Base-by-base conservation (phyloP, 2,329 filamentous ascomycete species). In the Xylariales sp. region DNA sequence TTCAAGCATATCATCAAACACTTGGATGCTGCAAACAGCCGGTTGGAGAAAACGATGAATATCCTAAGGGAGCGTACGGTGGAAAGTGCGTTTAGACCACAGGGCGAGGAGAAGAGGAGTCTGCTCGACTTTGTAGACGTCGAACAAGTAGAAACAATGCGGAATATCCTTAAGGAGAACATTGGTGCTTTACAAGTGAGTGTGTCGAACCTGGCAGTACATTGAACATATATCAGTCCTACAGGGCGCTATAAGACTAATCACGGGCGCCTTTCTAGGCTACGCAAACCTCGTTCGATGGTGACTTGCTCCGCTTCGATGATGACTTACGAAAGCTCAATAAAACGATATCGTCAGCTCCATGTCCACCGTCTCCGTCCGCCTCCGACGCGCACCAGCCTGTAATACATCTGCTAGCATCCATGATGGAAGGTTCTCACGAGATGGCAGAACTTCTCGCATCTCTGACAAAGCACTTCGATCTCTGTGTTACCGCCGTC, bases 401-500 rank as follows among this genome's bases (percentile, higher is more conserved):
- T 1, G 70, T 82, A 32, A 65, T 74, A 3, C 64, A 71, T 4
- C 68, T 80, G 31, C 67, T 87, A n/a, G 66, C 73, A 21, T 69
- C 71, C 3, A 73, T 95, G 25, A 81, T 90, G 49, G 72, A 72
- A 11, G 82, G 91, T 51, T 90, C 90, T 0, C 82, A 86, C 47
- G 80, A 83, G 53, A 91, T 94, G 81, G 91, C 90, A 4, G 74
- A 83, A 43, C 74, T 88, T 4, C 76, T 97, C 2, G 78, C 88
- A 43, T 88, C 85, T 1, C 70, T 97, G 4, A 89, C 88, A 6
- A 79, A 77, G 19, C 91, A 97, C 64, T 96, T 95, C 59, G 91
- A 97, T 61, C 79, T 95, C 49, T 96, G 91, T 61, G 87, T 95
- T 11, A 91, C 84, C 1, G 91, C 91, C 1, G 84, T 96, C 31